Conservation (phyloP, 2,329 filamentous ascomycete genomes). For the Seiridium cupressi region DNA sequence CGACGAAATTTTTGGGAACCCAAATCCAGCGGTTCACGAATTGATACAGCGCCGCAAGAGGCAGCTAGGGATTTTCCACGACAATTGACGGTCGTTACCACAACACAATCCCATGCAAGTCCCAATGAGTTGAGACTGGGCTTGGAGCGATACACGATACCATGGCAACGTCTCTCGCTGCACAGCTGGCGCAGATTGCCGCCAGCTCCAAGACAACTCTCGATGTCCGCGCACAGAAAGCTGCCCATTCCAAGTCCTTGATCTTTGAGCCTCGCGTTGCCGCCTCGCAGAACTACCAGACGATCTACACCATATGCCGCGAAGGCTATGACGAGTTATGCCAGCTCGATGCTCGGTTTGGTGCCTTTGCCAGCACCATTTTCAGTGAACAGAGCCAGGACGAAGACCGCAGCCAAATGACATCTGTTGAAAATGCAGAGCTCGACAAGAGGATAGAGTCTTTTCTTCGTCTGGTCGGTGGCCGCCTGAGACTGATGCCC, state of each 20-base stretch:
- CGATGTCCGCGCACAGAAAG: constrained; percentile 89
- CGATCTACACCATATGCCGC: constrained; percentile 79
- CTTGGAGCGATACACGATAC: constrained; percentile 7
- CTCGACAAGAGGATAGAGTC: constrained; percentile 75
- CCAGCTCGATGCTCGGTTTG: constrained; percentile 77
- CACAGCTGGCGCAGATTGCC: constrained; percentile 91
- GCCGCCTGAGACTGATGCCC: constrained; percentile 77
- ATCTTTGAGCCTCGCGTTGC: constrained; percentile 88
- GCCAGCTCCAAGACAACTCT: constrained; percentile 86
- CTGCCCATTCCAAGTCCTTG: constrained; percentile 88
- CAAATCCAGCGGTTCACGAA: neutral
- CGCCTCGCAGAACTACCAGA: constrained; percentile 85
- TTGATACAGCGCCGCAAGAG: too few relatives aligned
- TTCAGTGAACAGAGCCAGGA: constrained; percentile 93
- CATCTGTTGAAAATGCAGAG: constrained; percentile 74
- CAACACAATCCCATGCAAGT: neutral
- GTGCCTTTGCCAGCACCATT: constrained; percentile 70
- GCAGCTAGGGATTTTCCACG: too few relatives aligned
- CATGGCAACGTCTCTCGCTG: constrained; percentile 85
- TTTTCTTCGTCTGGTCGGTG: constrained; percentile 78
- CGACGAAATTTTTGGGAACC: constrained; percentile 20
- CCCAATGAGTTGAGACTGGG: neutral
- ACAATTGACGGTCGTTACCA: neutral
- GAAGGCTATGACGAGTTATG: constrained; percentile 93
- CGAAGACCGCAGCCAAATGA: constrained; percentile 86